Evolutionary conservation across 176 grass and related monocot genomes (phyloP).

Genomic region (Otatea glauca): DNA sequence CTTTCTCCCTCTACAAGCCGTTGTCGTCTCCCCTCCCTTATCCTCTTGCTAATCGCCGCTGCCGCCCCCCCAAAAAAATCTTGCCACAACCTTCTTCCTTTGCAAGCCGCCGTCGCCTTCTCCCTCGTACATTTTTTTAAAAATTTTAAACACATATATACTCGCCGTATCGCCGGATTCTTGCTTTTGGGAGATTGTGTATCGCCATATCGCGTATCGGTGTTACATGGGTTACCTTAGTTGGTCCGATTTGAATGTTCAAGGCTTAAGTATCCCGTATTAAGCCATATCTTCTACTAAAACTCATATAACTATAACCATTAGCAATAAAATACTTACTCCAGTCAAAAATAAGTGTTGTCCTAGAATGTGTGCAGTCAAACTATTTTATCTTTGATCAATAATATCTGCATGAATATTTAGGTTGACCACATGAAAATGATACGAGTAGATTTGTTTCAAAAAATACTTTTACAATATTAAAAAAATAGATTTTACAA

Average conservation of each 20-base stretch:
- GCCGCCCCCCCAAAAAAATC: too few species aligned
- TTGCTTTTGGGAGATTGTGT: too few species aligned
- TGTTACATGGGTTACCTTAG: background rate
- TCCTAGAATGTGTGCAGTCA: background rate
- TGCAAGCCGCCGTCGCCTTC: too few species aligned
- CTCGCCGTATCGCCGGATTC: too few species aligned
- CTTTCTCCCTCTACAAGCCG: too few species aligned
- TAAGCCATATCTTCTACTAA: conserved; percentile 10
- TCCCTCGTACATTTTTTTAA: too few species aligned
- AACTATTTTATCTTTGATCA: background rate
- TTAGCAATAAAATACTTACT: conserved; percentile 3
- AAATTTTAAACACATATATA: too few species aligned
- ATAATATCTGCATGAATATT: conserved; percentile 17
- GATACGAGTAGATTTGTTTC: background rate
- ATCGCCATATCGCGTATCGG: too few species aligned
- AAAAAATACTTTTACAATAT: background rate
- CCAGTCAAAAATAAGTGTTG: background rate
- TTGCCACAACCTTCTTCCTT: too few species aligned
- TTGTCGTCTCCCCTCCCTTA: too few species aligned
- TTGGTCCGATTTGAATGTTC: background rate
- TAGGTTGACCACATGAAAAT: background rate
- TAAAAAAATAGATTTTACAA: background rate
- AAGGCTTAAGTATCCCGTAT: background rate
- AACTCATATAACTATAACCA: background rate
- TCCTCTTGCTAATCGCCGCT: too few species aligned